Evolutionary conservation across 2,329 filamentous ascomycete species (phyloP).

Genomic region (Periconia digitata): DNA sequence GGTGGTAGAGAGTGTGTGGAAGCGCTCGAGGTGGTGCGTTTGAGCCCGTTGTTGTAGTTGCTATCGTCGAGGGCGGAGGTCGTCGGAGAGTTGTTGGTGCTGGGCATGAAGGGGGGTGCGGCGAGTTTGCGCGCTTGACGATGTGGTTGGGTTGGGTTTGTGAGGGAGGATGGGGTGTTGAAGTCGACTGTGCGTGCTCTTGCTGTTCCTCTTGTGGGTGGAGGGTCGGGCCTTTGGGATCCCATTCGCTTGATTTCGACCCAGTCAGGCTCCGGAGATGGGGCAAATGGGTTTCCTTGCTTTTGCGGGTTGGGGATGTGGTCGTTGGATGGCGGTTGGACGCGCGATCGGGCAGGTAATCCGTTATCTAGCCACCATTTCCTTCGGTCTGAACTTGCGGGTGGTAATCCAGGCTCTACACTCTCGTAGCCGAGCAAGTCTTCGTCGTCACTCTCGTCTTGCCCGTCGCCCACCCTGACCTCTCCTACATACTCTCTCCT

Average conservation of each 20-base stretch:
- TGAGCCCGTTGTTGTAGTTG: constrained; percentile 17
- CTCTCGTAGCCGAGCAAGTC: constrained; percentile 80
- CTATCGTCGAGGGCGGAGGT: constrained; percentile 26
- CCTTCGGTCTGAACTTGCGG: constrained; percentile 62
- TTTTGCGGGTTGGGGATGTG: constrained; percentile 72
- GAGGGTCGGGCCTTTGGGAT: constrained; percentile 29
- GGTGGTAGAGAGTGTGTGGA: constrained; percentile 36
- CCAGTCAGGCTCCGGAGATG: constrained; percentile 81
- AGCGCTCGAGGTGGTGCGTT: constrained; percentile 23
- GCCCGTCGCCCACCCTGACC: constrained; percentile 55
- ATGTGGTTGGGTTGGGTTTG: neutral
- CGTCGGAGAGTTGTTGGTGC: constrained; percentile 18
- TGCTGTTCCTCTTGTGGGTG: constrained; percentile 33
- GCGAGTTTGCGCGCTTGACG: constrained; percentile 30
- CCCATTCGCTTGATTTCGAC: constrained; percentile 52
- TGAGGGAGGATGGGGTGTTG: constrained; percentile 14
- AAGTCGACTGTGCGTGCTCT: constrained; percentile 34
- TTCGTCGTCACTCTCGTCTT: constrained; percentile 70
- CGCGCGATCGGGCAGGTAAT: constrained; percentile 71
- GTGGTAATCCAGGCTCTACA: constrained; percentile 73
- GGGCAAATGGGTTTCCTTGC: constrained; percentile 78
- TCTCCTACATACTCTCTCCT: constrained; percentile 68
- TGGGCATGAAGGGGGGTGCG: constrained; percentile 31
- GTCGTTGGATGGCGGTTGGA: constrained; percentile 65
- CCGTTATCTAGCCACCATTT: constrained; percentile 69